Evolutionary conservation across 2,329 filamentous ascomycete genomes (phyloP).

Genomic region (Claviceps sp.): DNA sequence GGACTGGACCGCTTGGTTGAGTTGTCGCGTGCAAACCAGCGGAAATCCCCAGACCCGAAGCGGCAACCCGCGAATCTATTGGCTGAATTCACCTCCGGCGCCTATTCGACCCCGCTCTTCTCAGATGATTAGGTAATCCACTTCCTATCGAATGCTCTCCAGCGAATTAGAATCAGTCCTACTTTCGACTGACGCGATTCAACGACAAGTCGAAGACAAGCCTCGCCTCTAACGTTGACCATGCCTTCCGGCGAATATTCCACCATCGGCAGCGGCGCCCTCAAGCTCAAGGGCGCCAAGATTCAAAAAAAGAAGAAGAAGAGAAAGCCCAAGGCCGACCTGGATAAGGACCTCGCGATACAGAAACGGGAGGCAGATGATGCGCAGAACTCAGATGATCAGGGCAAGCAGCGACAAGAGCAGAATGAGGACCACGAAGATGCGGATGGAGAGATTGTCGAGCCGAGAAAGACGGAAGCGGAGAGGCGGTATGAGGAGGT

Average conservation of each 20-base stretch:
- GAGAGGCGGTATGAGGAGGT: conserved; percentile 72
- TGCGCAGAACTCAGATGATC: conserved; percentile 14
- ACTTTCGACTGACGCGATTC: too few relatives aligned
- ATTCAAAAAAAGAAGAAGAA: conserved; percentile 54
- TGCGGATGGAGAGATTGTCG: conserved; percentile 11
- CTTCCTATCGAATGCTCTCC: not conserved
- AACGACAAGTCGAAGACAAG: too few relatives aligned
- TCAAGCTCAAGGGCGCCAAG: conserved; percentile 73
- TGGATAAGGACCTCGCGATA: conserved; percentile 33
- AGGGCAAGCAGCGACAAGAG: conserved; percentile 17
- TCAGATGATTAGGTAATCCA: not conserved
- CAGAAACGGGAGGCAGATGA: not conserved
- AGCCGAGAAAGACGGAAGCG: conserved; percentile 61
- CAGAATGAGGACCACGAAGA: conserved; percentile 9
- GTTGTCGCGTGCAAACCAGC: too few relatives aligned
- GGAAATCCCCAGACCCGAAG: too few relatives aligned
- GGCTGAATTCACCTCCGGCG: not conserved
- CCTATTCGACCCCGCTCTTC: not conserved
- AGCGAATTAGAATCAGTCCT: not conserved
- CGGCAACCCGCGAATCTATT: not conserved
- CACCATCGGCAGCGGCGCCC: conserved; percentile 51
- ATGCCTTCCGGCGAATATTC: conserved; percentile 70
- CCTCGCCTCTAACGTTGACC: not conserved
- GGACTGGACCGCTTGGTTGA: too few relatives aligned
- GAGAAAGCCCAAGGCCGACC: conserved; percentile 27